Conservation (phyloP, 805 yeast genomes). For the Candida montana region DNA sequence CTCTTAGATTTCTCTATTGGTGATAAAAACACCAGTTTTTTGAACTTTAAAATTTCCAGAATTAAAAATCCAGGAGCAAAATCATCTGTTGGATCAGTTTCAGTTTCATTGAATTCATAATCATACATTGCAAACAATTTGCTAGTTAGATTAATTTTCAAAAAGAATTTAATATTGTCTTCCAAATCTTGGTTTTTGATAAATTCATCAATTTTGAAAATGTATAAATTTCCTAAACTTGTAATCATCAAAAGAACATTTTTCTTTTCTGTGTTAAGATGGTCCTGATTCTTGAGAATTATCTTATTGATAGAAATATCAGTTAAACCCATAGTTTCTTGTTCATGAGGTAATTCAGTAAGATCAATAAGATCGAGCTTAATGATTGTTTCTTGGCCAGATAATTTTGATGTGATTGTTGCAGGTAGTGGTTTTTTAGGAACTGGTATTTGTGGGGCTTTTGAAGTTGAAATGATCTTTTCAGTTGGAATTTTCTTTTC, state of each 20-base stretch:
- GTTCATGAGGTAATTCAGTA: conserved; percentile 15
- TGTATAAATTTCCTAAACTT: conserved; percentile 28
- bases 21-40: conserved; percentile 52
- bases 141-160: conserved; percentile 42
- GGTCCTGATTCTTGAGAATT: conserved; percentile 21
- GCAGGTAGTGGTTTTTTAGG: conserved; percentile 25
- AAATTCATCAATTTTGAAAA: conserved; percentile 21
- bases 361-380: conserved; percentile 22
- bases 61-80: conserved; percentile 54
- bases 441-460: not conserved
- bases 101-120: conserved; percentile 60
- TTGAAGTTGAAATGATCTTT: not conserved
- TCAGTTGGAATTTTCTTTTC: not conserved
- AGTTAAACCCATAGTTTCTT: conserved; percentile 15
- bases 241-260: conserved; percentile 29
- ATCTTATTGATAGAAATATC: conserved; percentile 30
- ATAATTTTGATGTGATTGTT: conserved; percentile 2
- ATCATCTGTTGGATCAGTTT: conserved; percentile 20
- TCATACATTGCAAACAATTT: conserved; percentile 69
- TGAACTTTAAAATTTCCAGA: conserved; percentile 52
- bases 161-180: conserved; percentile 10
- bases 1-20: conserved; percentile 23
- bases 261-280: conserved; percentile 18
- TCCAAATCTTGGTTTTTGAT: conserved; percentile 11
- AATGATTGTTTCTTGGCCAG: conserved; percentile 17